These are phyloP conservation scores for Amylocystis lapponica DNA, from an alignment of 768 basidiomycete genomes.

Conservation along the genomic window DNA sequence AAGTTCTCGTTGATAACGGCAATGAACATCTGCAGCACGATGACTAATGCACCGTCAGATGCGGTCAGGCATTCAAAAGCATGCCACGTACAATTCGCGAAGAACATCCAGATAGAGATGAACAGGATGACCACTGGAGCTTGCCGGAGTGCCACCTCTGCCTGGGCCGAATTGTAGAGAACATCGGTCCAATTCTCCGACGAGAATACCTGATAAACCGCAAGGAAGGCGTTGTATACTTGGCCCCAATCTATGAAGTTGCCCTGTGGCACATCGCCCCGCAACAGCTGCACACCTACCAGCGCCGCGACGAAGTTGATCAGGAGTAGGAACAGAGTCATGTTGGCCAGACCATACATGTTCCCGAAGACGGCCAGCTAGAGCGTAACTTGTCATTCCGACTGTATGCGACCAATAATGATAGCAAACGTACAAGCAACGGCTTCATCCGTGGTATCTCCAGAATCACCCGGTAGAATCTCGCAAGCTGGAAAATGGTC, in stretches of 20 bases:
- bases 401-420: slow-evolving; percentile 1
- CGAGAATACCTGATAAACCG: slow-evolving; percentile 84
- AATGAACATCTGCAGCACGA: slow-evolving; percentile 92
- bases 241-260: slow-evolving; percentile 70
- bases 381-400: neutral
- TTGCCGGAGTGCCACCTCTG: slow-evolving; percentile 65
- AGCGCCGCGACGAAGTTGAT: slow-evolving; percentile 85
- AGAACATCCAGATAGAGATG: slow-evolving; percentile 79
- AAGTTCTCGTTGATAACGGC: slow-evolving; percentile 98
- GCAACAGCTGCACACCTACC: slow-evolving; percentile 75
- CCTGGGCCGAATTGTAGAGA: slow-evolving; percentile 53
- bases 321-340: slow-evolving; percentile 84
- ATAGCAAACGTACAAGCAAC: slow-evolving; percentile 55
- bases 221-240: slow-evolving; percentile 80
- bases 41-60: slow-evolving; percentile 45
- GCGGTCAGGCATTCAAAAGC: neutral
- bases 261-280: slow-evolving; percentile 64
- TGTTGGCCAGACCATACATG: slow-evolving; percentile 85
- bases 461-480: slow-evolving; percentile 91
- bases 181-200: slow-evolving; percentile 93
- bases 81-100: slow-evolving; percentile 74
- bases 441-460: slow-evolving; percentile 89
- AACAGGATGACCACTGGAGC: slow-evolving; percentile 66
- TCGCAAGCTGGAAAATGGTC: slow-evolving; percentile 75
- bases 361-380: slow-evolving; percentile 89